Base-by-base conservation (phyloP, 306 rosid species). In the Aeschynomene evenia region DNA sequence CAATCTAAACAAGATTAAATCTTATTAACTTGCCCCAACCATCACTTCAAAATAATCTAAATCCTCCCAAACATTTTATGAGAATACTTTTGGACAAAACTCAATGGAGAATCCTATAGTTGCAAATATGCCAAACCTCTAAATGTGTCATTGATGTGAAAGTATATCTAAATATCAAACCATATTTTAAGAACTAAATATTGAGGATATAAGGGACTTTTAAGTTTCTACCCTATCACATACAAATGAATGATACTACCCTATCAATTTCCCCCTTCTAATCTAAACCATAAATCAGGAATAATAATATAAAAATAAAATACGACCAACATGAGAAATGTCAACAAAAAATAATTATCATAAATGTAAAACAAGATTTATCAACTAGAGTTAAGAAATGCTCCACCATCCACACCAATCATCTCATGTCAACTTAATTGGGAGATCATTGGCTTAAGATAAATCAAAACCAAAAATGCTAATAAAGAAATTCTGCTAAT, bases 371-470 rank as follows among this genome's bases (percentile, higher is more conserved):
- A 62, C 82, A 75, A 80, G 52, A 77, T 71, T 85, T 77, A 70
- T 75, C 78, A 70, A 59, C 82, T 77, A 65, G 34, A 77, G 77
- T 82, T 66, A 60, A 78, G 62, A 75, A 71, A 74, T 72, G 49
- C 55, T 80, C 66, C 76, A 64, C 63, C 63, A 75, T 67, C 84
- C 75, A 61, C 68, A 71, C 70, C 83, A 78, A 75, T 66, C 20
- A 80, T 78, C 85, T 64, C 77, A 81, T 63, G 78, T 56, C 76
- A 73, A 80, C 79, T 83, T 77, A 71, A 70, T 50, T 7, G 40
- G 60, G 86, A 76, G 70, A 74, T 51, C 69, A 78, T 53, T 70
- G 85, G 85, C 81, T 79, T 50, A 49, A n/a, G 65, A 79, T 68
- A 78, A 54, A 81, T 73, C n/a, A 45, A 71, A 33, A 60, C 63